Conservation (phyloP, 768 basidiomycete genomes). For the Russula olivacea region DNA sequence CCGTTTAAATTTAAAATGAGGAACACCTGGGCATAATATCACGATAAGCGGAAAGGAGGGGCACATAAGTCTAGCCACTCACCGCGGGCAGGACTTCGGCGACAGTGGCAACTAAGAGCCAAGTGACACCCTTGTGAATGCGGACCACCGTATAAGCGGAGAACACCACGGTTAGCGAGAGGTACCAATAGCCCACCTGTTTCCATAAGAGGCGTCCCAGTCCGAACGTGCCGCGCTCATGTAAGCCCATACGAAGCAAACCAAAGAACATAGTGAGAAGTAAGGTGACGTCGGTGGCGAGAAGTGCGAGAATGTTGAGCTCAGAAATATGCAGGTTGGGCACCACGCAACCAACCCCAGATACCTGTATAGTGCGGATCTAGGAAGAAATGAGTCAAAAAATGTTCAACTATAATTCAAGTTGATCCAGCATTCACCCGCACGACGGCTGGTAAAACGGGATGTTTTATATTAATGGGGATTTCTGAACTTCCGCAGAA, state of each 20-base stretch:
- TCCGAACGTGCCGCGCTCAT: too few relatives aligned
- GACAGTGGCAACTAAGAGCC: neutral
- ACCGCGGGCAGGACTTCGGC: neutral
- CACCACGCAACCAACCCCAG: neutral
- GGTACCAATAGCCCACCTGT: neutral
- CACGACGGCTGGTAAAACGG: too few relatives aligned
- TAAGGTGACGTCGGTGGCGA: neutral
- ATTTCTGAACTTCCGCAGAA: too few relatives aligned
- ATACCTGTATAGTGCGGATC: neutral
- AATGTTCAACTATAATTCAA: neutral
- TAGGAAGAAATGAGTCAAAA: neutral
- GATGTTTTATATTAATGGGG: too few relatives aligned
- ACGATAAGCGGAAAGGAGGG: neutral
- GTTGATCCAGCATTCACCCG: too few relatives aligned
- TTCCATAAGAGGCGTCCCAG: neutral
- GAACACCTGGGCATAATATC: neutral
- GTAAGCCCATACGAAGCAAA: neutral
- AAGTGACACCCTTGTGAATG: neutral
- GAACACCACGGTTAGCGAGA: neutral
- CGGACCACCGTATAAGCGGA: neutral
- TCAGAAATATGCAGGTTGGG: neutral
- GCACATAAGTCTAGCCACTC: neutral
- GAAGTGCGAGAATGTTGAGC: neutral
- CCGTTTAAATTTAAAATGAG: neutral
- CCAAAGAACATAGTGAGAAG: neutral